Conservation (phyloP, 345 rosid genomes). For the Eucalyptus regnans region DNA sequence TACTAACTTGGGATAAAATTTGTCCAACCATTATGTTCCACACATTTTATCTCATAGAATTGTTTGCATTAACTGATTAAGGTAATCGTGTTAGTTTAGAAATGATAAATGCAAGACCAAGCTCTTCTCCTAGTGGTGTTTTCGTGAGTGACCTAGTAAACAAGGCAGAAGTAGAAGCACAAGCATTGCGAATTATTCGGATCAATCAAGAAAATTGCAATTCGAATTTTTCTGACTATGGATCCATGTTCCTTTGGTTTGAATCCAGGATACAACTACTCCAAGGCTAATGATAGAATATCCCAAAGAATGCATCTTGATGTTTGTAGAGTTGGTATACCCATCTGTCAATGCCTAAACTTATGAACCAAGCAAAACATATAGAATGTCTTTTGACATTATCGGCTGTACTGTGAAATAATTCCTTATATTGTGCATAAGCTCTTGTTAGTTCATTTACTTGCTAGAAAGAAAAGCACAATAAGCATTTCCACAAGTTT, state of each 20-base stretch:
- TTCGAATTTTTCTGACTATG: neutral
- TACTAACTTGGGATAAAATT: neutral
- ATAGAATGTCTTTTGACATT: neutral
- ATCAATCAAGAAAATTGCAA: neutral
- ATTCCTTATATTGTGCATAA: neutral
- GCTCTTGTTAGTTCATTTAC: neutral
- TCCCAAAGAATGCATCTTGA: neutral
- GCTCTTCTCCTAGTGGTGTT: neutral
- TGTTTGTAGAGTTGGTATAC: neutral
- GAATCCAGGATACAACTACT: neutral
- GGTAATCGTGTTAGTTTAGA: neutral
- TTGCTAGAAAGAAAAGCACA: neutral
- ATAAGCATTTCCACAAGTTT: neutral
- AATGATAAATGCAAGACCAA: neutral
- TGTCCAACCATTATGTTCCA: neutral
- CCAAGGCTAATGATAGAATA: neutral
- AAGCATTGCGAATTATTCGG: rapidly evolving
- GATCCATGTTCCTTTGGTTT: neutral
- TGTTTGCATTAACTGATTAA: neutral
- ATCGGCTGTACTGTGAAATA: neutral
- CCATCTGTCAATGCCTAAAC: neutral
- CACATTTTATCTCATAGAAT: neutral
- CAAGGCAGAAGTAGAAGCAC: neutral
- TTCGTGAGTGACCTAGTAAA: neutral
- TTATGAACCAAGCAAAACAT: neutral